A percentile compares a stretch with the other conserved stretches of the same genome.
Evolutionary conservation across 768 basidiomycete species (phyloP).

Genomic region (Boletus tylopilopsis): DNA sequence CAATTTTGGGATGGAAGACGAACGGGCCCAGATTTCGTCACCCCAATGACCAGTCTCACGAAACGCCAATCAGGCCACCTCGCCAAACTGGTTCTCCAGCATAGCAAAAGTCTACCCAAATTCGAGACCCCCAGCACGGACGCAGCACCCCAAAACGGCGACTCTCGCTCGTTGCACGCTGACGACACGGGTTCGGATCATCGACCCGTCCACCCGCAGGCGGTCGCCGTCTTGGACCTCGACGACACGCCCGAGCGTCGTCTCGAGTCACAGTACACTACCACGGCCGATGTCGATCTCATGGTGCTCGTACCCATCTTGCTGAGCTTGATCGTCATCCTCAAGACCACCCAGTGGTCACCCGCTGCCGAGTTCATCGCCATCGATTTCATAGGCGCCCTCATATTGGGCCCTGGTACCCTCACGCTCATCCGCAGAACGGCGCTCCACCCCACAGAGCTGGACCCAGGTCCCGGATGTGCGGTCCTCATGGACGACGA

Average conservation of each 20-base stretch:
- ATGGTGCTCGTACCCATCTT: conserved; percentile 14
- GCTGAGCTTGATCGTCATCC: conserved; percentile 6
- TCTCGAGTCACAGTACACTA: conserved; percentile 10
- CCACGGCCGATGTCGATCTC: conserved; percentile 7
- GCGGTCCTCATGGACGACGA: conserved; percentile 20
- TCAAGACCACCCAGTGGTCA: conserved; percentile 6
- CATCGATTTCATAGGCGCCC: conserved; percentile 8
- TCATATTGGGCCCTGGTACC: conserved; percentile 15
- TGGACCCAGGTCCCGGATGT: conserved; percentile 11
- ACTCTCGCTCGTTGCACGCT: not conserved
- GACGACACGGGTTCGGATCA: not conserved
- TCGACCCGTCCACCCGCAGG: not conserved
- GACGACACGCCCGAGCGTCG: not conserved
- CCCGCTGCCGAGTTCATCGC: conserved; percentile 2
- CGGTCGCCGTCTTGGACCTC: conserved; percentile 13
- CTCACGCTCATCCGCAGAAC: conserved; percentile 17
- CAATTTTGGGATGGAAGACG: conserved; percentile 20
- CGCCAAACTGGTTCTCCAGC: conserved; percentile 10
- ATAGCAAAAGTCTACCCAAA: conserved; percentile 5
- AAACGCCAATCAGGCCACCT: conserved; percentile 18
- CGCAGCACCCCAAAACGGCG: not conserved
- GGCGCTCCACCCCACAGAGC: conserved; percentile 1
- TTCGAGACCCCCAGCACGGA: not conserved
- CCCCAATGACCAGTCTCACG: conserved; percentile 16
- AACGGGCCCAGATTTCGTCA: conserved; percentile 18